Evolutionary conservation across 2,329 filamentous ascomycete species (phyloP).

Genomic region (Phoma herbarum): DNA sequence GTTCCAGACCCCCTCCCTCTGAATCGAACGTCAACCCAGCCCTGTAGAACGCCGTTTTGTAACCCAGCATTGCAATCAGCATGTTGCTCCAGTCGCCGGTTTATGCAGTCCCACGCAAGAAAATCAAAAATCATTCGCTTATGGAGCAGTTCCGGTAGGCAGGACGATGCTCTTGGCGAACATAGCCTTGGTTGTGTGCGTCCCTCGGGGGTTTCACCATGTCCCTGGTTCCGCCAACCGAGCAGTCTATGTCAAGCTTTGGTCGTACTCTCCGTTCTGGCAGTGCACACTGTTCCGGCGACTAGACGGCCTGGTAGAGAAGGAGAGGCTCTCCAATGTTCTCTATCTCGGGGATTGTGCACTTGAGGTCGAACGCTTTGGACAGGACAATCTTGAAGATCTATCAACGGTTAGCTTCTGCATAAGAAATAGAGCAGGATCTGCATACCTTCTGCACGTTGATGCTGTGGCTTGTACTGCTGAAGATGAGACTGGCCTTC

Average conservation of each 20-base stretch:
- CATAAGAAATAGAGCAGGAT: fast-evolving
- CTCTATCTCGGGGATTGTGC: slow-evolving; percentile 98
- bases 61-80: slow-evolving; percentile 31
- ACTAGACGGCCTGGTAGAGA: slow-evolving; percentile 70
- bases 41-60: slow-evolving; percentile 43
- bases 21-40: slow-evolving; percentile 27
- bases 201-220: background rate
- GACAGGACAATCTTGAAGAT: slow-evolving; percentile 99
- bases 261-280: slow-evolving; percentile 29
- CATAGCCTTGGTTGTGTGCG: background rate
- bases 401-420: slow-evolving; percentile 60
- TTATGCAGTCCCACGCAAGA: slow-evolving; percentile 47
- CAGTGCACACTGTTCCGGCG: slow-evolving; percentile 31
- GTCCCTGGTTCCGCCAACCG: background rate
- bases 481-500: slow-evolving; percentile 97
- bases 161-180: slow-evolving; percentile 19
- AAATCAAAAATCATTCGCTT: slow-evolving; percentile 51
- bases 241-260: slow-evolving; percentile 8
- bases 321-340: slow-evolving; percentile 95
- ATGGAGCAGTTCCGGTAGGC: slow-evolving; percentile 40
- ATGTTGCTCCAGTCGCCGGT: slow-evolving; percentile 51
- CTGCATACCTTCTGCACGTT: slow-evolving; percentile 92
- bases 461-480: slow-evolving; percentile 98
- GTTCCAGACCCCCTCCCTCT: slow-evolving; percentile 17
- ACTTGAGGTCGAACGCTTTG: slow-evolving; percentile 98